A percentile compares a stretch with the other conserved stretches of the same genome.
Conservation (phyloP, 176 grass and related monocot genomes). For the Oryza rufipogon region DNA sequence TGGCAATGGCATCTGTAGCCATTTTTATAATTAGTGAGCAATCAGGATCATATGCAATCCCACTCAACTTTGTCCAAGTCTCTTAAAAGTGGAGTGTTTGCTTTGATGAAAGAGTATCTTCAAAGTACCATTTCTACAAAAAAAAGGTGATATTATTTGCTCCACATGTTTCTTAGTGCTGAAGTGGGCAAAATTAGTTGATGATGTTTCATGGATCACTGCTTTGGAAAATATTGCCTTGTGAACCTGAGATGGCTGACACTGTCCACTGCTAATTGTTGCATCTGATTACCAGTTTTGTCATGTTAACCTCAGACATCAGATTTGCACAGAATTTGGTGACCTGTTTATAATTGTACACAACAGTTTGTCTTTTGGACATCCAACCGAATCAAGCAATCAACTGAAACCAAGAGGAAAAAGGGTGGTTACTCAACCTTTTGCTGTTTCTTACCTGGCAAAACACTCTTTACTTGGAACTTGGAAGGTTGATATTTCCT, state of each 20-base stretch:
- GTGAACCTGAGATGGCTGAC: background rate
- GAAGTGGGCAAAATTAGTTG: background rate
- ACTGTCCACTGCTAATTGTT: background rate
- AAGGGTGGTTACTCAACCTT: background rate
- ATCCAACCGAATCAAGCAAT: background rate
- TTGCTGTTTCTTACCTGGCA: background rate
- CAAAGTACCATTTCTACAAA: background rate
- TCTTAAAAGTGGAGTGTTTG: background rate
- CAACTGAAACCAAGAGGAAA: background rate
- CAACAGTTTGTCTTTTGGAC: background rate
- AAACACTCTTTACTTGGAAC: background rate
- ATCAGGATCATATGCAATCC: background rate
- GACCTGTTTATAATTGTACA: background rate
- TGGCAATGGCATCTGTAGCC: background rate
- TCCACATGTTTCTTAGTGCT: background rate
- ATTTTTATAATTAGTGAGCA: slow-evolving; percentile 9
- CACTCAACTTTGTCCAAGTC: background rate
- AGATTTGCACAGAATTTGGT: background rate
- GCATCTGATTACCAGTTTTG: background rate
- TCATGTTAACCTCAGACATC: background rate
- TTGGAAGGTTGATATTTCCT: background rate
- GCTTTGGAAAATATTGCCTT: background rate
- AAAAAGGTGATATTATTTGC: background rate
- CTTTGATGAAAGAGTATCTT: slow-evolving; percentile 4
- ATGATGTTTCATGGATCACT: background rate